Evolutionary conservation across 2,329 filamentous ascomycete species (phyloP).

Genomic region (Fusarium robinianum): DNA sequence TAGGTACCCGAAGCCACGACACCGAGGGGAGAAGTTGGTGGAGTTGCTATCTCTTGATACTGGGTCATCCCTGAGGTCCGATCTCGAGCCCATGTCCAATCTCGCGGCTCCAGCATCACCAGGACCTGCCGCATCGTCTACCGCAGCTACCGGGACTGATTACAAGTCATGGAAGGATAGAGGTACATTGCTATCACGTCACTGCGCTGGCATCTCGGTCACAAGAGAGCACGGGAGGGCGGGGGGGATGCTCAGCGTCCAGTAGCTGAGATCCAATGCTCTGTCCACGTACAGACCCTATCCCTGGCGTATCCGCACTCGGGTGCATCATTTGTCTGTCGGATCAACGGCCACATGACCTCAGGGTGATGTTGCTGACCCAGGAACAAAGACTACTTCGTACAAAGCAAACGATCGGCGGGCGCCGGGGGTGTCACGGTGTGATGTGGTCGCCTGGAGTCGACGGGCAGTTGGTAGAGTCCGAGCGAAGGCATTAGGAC

Average conservation of each 20-base stretch:
- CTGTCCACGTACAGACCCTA: constrained; percentile 11
- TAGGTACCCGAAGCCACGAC: constrained; percentile 23
- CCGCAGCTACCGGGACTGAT: constrained; percentile 20
- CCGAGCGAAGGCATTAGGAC: constrained; percentile 24
- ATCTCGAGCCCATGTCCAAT: constrained; percentile 28
- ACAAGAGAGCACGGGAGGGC: no score
- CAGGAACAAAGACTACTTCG: constrained; percentile 10
- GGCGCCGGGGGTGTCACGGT: constrained; percentile 9
- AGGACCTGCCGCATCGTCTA: constrained; percentile 7
- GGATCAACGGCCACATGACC: constrained; percentile 32
- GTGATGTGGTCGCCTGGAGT: constrained; percentile 6
- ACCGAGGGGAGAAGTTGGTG: background rate
- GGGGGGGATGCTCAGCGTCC: no score
- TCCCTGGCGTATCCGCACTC: constrained; percentile 11
- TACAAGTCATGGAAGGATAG: constrained; percentile 3
- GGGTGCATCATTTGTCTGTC: constrained; percentile 14
- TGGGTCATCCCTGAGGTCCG: constrained; percentile 16
- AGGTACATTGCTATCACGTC: no score
- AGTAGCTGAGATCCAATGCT: no score
- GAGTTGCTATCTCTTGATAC: constrained; percentile 1
- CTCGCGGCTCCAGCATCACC: constrained; percentile 13
- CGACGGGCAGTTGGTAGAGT: constrained; percentile 9
- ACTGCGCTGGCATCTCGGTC: no score
- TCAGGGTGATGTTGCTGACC: constrained; percentile 22
- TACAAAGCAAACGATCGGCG: constrained; percentile 12